Conservation (phyloP, 140 eudicot genomes). For the Erigeron philadelphicus region DNA sequence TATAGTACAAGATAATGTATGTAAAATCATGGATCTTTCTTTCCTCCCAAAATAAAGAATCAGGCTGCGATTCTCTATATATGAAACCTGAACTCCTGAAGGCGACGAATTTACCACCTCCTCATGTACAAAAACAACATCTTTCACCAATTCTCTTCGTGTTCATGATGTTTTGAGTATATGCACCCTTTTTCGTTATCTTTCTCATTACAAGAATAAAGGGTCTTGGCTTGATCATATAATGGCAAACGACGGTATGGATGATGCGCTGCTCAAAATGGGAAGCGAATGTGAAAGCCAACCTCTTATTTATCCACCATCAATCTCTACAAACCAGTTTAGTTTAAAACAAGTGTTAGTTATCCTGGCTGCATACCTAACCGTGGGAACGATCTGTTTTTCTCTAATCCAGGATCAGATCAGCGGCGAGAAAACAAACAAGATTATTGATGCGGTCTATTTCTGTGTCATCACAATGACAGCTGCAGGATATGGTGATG, state of each 20-base stretch:
- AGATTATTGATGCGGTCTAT: conserved; percentile 55
- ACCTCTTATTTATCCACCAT: conserved; percentile 13
- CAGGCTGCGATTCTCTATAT: neutral
- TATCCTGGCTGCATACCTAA: conserved; percentile 39
- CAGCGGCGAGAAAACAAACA: conserved; percentile 57
- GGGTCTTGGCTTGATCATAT: conserved; percentile 7
- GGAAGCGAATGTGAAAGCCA: conserved; percentile 10
- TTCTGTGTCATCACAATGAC: conserved; percentile 86
- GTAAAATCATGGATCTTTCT: conserved; percentile 15
- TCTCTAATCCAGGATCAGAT: conserved; percentile 54
- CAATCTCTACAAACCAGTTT: conserved; percentile 5
- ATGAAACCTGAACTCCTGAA: neutral
- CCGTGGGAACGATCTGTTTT: conserved; percentile 52
- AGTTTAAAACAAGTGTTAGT: conserved; percentile 28
- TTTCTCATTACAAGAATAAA: neutral
- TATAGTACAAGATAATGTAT: conserved; percentile 1
- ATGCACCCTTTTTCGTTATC: no score
- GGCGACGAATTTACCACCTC: neutral
- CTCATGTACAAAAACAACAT: neutral
- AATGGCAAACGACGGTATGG: conserved; percentile 19
- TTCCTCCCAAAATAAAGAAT: conserved; percentile 5
- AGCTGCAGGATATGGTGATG: conserved; percentile 81
- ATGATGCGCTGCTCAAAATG: conserved; percentile 18
- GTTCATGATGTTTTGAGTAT: neutral
- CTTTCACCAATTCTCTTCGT: neutral